Conservation (phyloP, 139 green algal species). For the Coelastrella sp. region DNA sequence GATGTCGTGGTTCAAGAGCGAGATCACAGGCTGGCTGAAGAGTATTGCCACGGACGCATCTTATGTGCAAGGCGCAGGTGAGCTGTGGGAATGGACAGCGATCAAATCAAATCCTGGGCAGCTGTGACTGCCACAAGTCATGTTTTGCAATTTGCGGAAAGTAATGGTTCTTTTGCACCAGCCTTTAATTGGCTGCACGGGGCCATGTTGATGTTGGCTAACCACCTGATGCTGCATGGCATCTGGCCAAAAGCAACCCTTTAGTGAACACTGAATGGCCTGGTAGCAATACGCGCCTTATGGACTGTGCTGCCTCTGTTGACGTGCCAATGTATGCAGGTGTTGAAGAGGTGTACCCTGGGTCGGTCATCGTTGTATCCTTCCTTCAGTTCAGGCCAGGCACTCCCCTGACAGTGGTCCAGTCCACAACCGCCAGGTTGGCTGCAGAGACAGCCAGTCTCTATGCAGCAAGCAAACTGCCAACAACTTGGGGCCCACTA, state of each 20-base stretch:
- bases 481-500: not conserved
- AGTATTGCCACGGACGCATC: not conserved
- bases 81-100: not conserved
- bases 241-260: too few relatives aligned
- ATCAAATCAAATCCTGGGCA: too few relatives aligned
- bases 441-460: not conserved
- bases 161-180: too few relatives aligned
- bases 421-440: not conserved
- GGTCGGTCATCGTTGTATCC: not conserved
- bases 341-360: not conserved
- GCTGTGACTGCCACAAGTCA: too few relatives aligned
- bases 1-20: conserved; percentile 10
- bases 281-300: not conserved
- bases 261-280: too few relatives aligned
- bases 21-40: conserved; percentile 16
- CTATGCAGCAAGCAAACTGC: not conserved
- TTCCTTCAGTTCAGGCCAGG: conserved; percentile 15
- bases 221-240: too few relatives aligned
- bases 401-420: not conserved
- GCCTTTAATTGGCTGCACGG: too few relatives aligned
- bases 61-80: conserved; percentile 36
- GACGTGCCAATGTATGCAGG: not conserved
- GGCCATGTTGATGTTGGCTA: too few relatives aligned
- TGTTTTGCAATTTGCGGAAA: too few relatives aligned
- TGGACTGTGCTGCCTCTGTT: not conserved